Percentiles rank a stretch among this genome's conserved stretches.
Conservation (phyloP, 441 rosid genomes). For the Hura crepitans region DNA sequence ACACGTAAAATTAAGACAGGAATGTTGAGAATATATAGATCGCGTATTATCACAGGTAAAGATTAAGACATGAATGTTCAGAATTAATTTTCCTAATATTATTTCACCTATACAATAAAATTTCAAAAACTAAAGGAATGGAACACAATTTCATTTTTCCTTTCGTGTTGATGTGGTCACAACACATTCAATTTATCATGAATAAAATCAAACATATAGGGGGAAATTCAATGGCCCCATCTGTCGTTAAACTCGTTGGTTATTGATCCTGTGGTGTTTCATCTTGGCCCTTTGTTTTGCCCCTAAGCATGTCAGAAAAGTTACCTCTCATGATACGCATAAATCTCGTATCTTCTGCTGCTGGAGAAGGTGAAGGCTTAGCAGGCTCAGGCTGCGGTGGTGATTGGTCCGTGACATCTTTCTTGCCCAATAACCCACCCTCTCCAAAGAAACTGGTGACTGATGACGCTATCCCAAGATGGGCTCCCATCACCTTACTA, state of each 20-base stretch:
- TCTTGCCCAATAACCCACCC: constrained; percentile 74
- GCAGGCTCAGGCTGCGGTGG: constrained; percentile 52
- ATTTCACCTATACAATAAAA: constrained; percentile 8
- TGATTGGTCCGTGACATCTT: constrained; percentile 46
- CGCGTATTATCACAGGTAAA: neutral
- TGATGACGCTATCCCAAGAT: constrained; percentile 86
- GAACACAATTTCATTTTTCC: neutral
- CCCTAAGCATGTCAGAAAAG: constrained; percentile 82
- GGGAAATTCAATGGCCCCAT: constrained; percentile 24
- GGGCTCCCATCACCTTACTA: constrained; percentile 91
- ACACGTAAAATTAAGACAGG: too few species aligned
- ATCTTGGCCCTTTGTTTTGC: constrained; percentile 58
- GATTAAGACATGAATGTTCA: too few species aligned
- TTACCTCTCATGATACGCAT: constrained; percentile 89
- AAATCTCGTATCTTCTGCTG: constrained; percentile 81
- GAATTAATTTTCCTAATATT: neutral
- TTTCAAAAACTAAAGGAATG: neutral
- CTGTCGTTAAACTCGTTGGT: neutral
- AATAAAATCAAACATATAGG: constrained; percentile 3
- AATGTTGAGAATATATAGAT: too few species aligned
- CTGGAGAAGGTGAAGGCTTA: constrained; percentile 33
- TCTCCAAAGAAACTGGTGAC: constrained; percentile 88
- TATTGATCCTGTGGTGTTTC: constrained; percentile 43
- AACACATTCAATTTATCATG: neutral
- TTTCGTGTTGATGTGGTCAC: neutral